Base-by-base conservation (phyloP, 2,329 filamentous ascomycete genomes). In the Arthrobotrys sinensis region DNA sequence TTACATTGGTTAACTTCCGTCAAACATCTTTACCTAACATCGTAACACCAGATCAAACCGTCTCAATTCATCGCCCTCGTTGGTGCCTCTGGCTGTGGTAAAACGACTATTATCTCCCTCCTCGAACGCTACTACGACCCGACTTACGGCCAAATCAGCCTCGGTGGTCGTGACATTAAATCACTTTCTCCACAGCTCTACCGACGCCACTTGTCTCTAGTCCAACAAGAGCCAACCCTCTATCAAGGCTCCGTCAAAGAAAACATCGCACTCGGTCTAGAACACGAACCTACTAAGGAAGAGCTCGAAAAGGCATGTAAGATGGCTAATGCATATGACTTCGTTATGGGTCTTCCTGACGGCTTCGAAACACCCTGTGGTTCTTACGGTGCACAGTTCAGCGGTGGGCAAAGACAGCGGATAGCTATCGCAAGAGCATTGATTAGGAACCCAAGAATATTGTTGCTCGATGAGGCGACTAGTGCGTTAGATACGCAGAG, bases 401-500 rank as follows among this genome's bases (percentile, higher is more conserved):
- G 89, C 0, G 91, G 91, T n/a, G 91, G 91, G 0, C 91, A 93
- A 84, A 90, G 91, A 79, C 91, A 93, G 84, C 88, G 91, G 16
- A 84, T 93, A 6, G 88, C 89, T 10, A 92, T 93, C 71, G 91
- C 91, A 0, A 87, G 91, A 2, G 91, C 91, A 0, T 85, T 93
- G 0, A 88, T 91, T 1, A 87, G 91, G 1, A 85, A 88, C n/a
- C 91, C 91, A 0, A 86, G 88, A 55, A 85, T 93, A 2, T 83
- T 93, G 55, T 86, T 93, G 4, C 86, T 93, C 3, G 91, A 93
- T 82, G 92, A 93, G 84, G 91, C 91, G 2, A 93, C 92, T 0
- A 90, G 88, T 69, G 90, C 90, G 5, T 86, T 93, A 2, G 91
- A 86, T 79, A 84, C 84, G 0, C 81, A 84, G 66, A 84, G 83